Evolutionary conservation across 2,329 filamentous ascomycete species (phyloP), one percentile per base, ranked within the genome.

Genomic region (Bipolaris bicolor): DNA sequence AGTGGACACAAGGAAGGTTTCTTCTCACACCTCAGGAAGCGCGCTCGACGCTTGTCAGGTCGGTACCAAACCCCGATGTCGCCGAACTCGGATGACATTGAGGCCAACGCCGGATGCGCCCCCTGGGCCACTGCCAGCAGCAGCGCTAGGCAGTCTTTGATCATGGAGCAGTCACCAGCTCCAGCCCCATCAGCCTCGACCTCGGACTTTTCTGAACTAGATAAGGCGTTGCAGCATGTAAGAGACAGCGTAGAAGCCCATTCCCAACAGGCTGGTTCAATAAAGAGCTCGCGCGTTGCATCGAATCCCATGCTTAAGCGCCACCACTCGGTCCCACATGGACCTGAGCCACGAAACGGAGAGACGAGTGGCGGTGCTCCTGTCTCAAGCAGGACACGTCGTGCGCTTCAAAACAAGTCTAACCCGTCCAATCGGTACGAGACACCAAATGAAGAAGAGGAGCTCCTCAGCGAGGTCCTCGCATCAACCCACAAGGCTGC

Each of bases 1-100:
- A 88, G 85, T 68, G 90, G 86, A 16, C 90, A 92, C 55, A 96
- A 96, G 73, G 95, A 99, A 76, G 92, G 95, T 77, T 99, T 99
- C 82, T 99, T 99, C 79, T 98, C 95, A 0, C 95, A 99, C 74
- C 84, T 99, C 7, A 87, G 95, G 55, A 99, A 99, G 78, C 89
- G 94, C 49, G 95, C 96, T 26, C 87, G 95, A 66, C 86, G 95
- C 65, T 88, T 99, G 59, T 99, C 95, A 24, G 95, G 95, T 45
- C 88, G 94, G 55, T 92, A 97, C 72, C 91, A 94, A 73, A 88
- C 88, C 13, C 89, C 91, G 7, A 86, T 90, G 57, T 91, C 92
- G 16, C 90, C 92, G 7, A 86, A 84, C 41, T 88, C 88, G 53
- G 93, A 97, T 66, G 94, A 98, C 71, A 82, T 96, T 52, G 95